Base-by-base conservation (phyloP, 2,329 filamentous ascomycete genomes). In the Fusarium pseudonygamai region DNA sequence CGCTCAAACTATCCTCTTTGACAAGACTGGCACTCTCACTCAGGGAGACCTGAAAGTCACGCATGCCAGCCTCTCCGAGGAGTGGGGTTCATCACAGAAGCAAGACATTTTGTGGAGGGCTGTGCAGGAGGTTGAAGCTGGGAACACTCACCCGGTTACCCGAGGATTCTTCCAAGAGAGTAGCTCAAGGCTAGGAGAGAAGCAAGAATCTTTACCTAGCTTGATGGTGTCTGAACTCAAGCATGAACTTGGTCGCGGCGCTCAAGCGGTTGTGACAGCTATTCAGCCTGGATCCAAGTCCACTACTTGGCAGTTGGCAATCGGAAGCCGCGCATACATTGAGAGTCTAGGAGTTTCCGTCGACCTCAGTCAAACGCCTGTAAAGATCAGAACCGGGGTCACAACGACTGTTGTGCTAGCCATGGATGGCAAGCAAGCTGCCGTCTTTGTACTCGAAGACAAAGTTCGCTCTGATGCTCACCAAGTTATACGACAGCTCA, bases 161-260 rank as follows among this genome's bases (percentile, higher is more conserved):
- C n/a, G n/a, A 32, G 47, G 30, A 3, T 16, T 50, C 3, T 10
- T 14, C 11, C 30, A 34, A 24, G 30, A 24, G 4, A 50, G 30
- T 24, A 3, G 7, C 0, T 10, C 6, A 24, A 34, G 7, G 15
- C 8, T 34, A 34, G 12, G 3, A 10, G 30, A 10, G 15, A 10
- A 34, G 3, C 1, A 5, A 0, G 30, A 20, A 3, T 24, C 13
- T 3, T 24, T 20, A 2, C 0, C 8, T 10, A 24, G 3, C 4
- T 11, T 34, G 16, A 15, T 15, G n/a, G 32, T 36, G 1, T 52
- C 32, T 1, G 32, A 20, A 24, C 3, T 52, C 11, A 36, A 52
- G 4, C 30, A 52, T 1, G 12, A 36, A 5, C 32, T 52, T 24
- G 49, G 32, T 15, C 49, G 49, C 9, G 49, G 49, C 9, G 49